Percentiles rank a stretch among this genome's conserved stretches.
Evolutionary conservation across 139 green algal genomes (phyloP).

Genomic region (Pedinophyceae sp.): DNA sequence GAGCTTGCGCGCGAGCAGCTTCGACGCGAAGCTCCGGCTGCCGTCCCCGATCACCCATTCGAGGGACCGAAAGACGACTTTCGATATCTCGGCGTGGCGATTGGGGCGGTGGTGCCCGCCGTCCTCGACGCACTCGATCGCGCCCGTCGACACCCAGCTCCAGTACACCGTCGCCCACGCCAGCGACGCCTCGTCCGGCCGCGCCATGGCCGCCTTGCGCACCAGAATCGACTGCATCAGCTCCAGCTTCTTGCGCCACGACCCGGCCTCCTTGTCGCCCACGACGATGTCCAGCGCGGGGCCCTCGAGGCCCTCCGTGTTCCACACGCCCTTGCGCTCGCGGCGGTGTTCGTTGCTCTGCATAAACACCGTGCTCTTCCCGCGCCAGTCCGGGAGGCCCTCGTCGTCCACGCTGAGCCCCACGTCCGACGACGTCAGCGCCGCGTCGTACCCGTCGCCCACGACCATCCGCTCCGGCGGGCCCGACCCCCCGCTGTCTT

Average conservation of each 20-base stretch:
- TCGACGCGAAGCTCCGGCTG: background rate
- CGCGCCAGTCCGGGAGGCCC: constrained; percentile 16
- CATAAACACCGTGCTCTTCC: constrained; percentile 56
- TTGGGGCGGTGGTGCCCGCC: constrained; percentile 86
- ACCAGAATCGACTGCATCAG: constrained; percentile 60
- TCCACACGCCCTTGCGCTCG: constrained; percentile 42
- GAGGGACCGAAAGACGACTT: constrained; percentile 68
- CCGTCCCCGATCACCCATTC: constrained; percentile 53
- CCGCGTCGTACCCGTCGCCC: background rate
- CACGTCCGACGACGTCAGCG: background rate
- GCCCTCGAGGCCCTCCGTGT: constrained; percentile 38
- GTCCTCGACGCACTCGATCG: constrained; percentile 75
- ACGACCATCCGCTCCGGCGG: background rate
- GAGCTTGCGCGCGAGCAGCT: background rate
- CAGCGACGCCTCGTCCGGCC: constrained; percentile 31
- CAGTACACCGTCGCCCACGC: constrained; percentile 26
- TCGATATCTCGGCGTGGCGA: constrained; percentile 64
- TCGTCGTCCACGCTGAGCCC: constrained; percentile 3
- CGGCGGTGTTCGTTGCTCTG: constrained; percentile 49
- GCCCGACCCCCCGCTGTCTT: too few species aligned
- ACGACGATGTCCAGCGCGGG: constrained; percentile 32
- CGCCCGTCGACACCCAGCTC: constrained; percentile 78
- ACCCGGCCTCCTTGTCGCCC: constrained; percentile 46
- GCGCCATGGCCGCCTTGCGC: constrained; percentile 25
- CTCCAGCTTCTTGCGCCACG: constrained; percentile 66